A percentile compares a stretch with the other conserved stretches of the same genome.
phyloP scores from a whole-genome alignment of 208 protist species.

The Herpetomonas tarakana region DNA sequence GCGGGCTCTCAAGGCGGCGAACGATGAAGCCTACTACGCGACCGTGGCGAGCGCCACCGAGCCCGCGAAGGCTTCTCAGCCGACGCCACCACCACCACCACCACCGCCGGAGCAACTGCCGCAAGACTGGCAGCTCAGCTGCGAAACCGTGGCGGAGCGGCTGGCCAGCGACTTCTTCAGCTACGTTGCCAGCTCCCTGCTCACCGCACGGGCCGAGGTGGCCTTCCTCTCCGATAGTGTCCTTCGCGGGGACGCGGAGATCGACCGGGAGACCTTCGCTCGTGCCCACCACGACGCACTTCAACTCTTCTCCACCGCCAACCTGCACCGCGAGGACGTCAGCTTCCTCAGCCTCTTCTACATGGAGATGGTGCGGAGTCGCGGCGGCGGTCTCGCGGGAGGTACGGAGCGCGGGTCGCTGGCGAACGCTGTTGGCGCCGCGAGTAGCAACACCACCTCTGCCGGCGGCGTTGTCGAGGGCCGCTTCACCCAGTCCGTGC shows the following conservation, averaged over 20 bases:
- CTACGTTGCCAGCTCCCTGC: conserved; percentile 11
- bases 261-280: conserved; percentile 1
- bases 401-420: background rate
- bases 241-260: conserved; percentile 15
- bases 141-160: conserved; percentile 14
- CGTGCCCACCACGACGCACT: background rate
- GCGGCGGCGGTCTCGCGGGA: background rate
- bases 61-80: background rate
- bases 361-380: conserved; percentile 18
- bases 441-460: background rate
- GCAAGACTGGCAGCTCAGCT: background rate
- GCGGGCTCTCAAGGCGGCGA: background rate
- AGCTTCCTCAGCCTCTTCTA: conserved; percentile 15
- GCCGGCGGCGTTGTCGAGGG: conserved; percentile 1
- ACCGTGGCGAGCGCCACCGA: background rate
- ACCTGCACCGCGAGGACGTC: conserved; percentile 12
- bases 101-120: background rate
- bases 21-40: background rate
- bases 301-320: conserved; percentile 5
- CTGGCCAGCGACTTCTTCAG: conserved; percentile 19
- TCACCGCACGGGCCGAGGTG: conserved; percentile 12
- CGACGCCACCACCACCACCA: background rate
- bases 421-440: background rate
- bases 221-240: conserved; percentile 10
- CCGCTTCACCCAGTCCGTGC: background rate